phyloP scores from a whole-genome alignment of 2,329 filamentous ascomycete species.

The Clathrospora elynae region DNA sequence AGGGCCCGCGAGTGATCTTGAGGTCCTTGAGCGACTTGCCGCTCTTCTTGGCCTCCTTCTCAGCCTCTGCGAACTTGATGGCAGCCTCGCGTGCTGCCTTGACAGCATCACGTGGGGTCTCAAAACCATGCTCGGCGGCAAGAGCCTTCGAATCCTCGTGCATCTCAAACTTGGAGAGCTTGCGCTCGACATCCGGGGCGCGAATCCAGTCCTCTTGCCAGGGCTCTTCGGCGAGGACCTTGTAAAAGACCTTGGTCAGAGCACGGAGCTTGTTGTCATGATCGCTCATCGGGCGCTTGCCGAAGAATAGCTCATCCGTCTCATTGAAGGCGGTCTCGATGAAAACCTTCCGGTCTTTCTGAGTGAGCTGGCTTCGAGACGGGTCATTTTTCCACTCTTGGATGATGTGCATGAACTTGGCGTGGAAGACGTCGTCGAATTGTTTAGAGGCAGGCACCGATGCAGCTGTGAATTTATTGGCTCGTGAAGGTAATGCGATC shows the following conservation, averaged over 20 bases:
- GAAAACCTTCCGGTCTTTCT: slow-evolving; percentile 41
- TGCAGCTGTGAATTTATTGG: slow-evolving; percentile 19
- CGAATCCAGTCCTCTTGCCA: slow-evolving; percentile 49
- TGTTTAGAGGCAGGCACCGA: slow-evolving; percentile 23
- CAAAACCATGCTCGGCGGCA: slow-evolving; percentile 35
- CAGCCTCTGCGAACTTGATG: slow-evolving; percentile 22
- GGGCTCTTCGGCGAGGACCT: slow-evolving; percentile 46
- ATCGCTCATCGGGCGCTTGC: slow-evolving; percentile 34
- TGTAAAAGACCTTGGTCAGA: slow-evolving; percentile 47
- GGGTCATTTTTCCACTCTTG: slow-evolving; percentile 41
- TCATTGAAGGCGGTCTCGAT: slow-evolving; percentile 39
- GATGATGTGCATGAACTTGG: slow-evolving; percentile 44
- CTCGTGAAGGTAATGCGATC: neutral
- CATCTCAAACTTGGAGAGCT: slow-evolving; percentile 47
- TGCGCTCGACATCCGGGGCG: slow-evolving; percentile 45
- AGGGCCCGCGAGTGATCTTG: slow-evolving; percentile 38
- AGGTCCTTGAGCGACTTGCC: slow-evolving; percentile 27
- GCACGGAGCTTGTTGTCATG: slow-evolving; percentile 44
- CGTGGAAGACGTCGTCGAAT: slow-evolving; percentile 46
- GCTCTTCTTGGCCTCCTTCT: slow-evolving; percentile 19
- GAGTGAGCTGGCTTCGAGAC: slow-evolving; percentile 33
- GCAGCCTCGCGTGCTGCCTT: slow-evolving; percentile 38
- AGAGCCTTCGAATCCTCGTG: slow-evolving; percentile 43
- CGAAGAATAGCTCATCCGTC: slow-evolving; percentile 41
- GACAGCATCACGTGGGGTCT: slow-evolving; percentile 41